A percentile compares a stretch with the other conserved stretches of the same genome.
Conservation (phyloP, 352 stramenopile genomes). For the Thalassiosira mediterranea region DNA sequence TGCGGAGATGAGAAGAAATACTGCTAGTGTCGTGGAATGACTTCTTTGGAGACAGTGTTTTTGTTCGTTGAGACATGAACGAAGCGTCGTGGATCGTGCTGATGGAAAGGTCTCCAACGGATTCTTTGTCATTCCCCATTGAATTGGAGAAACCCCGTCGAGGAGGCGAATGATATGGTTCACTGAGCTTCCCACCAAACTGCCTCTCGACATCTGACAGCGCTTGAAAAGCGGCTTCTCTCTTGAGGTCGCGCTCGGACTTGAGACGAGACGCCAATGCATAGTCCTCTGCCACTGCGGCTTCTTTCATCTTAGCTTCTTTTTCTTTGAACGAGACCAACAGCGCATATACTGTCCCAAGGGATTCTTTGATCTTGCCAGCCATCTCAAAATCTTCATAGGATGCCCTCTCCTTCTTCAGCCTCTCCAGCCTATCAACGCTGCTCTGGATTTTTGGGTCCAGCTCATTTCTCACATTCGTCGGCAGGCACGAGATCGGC, state of each 20-base stretch:
- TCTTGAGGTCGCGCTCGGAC: conserved; percentile 40
- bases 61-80: no score
- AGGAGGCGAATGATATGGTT: no score
- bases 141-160: no score
- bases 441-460: conserved; percentile 44
- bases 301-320: conserved; percentile 45
- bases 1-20: conserved; percentile 55
- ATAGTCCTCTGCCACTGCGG: conserved; percentile 56
- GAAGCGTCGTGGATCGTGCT: conserved; percentile 36
- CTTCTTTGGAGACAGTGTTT: conserved; percentile 9
- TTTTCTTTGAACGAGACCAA: conserved; percentile 45
- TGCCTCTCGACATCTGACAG: conserved; percentile 85
- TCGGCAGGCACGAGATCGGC: conserved; percentile 22
- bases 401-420: conserved; percentile 48
- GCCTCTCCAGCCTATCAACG: conserved; percentile 46
- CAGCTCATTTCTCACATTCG: conserved; percentile 34
- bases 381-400: conserved; percentile 58
- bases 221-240: conserved; percentile 85
- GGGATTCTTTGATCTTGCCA: conserved; percentile 41
- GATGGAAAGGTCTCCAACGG: conserved; percentile 36
- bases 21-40: not conserved
- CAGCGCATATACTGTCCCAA: conserved; percentile 44
- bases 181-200: conserved; percentile 14
- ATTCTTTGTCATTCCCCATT: no score
- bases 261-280: conserved; percentile 51